Evolutionary conservation across 148 eudicot species (phyloP), one percentile per base, ranked within the genome.

Genomic region (Tetragonia tetragonoides): DNA sequence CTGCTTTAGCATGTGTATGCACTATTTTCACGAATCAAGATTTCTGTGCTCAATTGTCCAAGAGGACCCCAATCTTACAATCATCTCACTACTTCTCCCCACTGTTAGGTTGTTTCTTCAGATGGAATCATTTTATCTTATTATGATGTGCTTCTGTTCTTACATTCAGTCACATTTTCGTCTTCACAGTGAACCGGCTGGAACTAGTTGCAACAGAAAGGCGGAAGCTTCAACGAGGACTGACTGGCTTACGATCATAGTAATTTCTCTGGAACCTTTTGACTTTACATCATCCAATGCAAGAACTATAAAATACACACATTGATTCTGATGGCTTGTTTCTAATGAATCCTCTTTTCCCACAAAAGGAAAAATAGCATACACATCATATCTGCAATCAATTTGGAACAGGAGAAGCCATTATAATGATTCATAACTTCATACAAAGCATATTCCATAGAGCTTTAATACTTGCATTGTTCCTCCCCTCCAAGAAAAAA

Each of bases 231-330:
- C 89, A 82, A 73, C 62, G 10, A 81, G 82, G 59, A 81, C 88
- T 18, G 95, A 93, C 79, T 93, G 92, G 92, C 89, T 93, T 20
- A 83, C 90, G 56, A 88, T 93, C 86, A 91, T 91, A 68, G 97
- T 93, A 91, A 89, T 64, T 57, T 79, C 74, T 46, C 81, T 14
- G 1, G 6, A 74, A 71, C 81, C 39, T 34, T 54, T 62, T 75
- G 5, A 56, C 18, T 24, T 70, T 23, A 57, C 41, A 38, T 73
- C 75, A 34, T 37, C 38, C 23, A 7, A 5, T 44, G 8, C 46
- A 41, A 37, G 15, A 66, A 37, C 15, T 65, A 65, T 14, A 28
- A 28, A 0, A 28, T 28, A 28, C 1, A 28, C 34, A 28, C 34
- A 28, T 28, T 28, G 34, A 28, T 28, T 28, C 34, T 28, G 1